Evolutionary conservation across 495 filamentous ascomycete genomes (phyloP).

Genomic region (Penicillium alfredii): DNA sequence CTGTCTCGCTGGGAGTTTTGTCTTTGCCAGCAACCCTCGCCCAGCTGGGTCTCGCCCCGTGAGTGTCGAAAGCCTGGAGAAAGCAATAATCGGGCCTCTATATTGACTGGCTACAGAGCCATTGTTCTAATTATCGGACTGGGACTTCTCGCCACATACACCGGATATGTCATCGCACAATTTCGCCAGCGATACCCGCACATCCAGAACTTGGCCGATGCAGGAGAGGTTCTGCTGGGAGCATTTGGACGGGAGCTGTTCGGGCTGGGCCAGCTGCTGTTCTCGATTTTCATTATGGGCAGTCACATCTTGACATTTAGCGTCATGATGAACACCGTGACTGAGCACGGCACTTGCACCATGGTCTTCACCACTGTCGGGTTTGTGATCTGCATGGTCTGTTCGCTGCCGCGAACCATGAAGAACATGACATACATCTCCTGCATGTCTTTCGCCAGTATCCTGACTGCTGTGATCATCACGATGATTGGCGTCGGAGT

Average conservation of each 20-base stretch:
- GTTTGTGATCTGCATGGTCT: conserved; percentile 52
- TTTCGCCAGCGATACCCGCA: conserved; percentile 63
- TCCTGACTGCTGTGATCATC: conserved; percentile 49
- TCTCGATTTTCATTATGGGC: conserved; percentile 72
- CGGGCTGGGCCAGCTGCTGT: conserved; percentile 58
- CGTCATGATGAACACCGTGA: conserved; percentile 64
- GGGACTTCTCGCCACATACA: conserved; percentile 68
- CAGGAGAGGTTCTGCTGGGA: conserved; percentile 38
- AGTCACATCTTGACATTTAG: conserved; percentile 67
- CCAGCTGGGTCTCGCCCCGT: conserved; percentile 55
- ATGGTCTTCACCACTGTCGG: conserved; percentile 64
- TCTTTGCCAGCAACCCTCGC: conserved; percentile 58
- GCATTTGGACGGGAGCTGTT: conserved; percentile 58
- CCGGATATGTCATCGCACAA: conserved; percentile 69
- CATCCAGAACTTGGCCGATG: conserved; percentile 64
- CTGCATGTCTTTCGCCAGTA: conserved; percentile 46
- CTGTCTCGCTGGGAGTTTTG: conserved; percentile 63
- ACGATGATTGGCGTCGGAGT: conserved; percentile 66
- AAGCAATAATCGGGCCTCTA: too few relatives aligned
- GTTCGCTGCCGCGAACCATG: conserved; percentile 60
- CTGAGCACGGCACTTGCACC: conserved; percentile 60
- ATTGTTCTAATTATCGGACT: conserved; percentile 58
- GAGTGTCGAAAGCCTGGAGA: conserved; percentile 1
- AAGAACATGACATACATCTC: conserved; percentile 55
- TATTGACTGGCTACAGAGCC: conserved; percentile 19